Evolutionary conservation across 768 basidiomycete genomes (phyloP).

Genomic region (Exidia glandulosa): DNA sequence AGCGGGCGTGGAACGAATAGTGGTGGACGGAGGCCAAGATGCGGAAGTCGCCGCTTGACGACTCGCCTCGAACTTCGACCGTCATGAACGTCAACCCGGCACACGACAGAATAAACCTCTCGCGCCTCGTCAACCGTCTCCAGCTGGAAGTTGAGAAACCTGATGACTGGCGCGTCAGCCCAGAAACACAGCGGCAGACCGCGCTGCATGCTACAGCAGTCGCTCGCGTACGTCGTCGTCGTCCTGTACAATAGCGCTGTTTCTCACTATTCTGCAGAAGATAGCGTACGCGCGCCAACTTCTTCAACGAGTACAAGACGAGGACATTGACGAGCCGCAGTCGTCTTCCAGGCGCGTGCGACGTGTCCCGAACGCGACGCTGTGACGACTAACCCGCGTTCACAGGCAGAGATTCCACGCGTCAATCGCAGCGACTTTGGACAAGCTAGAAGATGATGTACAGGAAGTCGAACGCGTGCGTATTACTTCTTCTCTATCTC

Average conservation of each 20-base stretch:
- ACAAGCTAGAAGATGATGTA: slow-evolving; percentile 43
- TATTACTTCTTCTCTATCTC: not conserved
- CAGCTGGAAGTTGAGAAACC: slow-evolving; percentile 33
- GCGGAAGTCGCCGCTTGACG: too few relatives aligned
- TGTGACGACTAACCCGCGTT: not conserved
- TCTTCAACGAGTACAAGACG: slow-evolving; percentile 42
- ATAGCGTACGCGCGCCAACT: slow-evolving; percentile 47
- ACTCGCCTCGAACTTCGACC: slow-evolving; percentile 4
- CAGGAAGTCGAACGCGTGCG: slow-evolving; percentile 43
- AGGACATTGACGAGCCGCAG: slow-evolving; percentile 1
- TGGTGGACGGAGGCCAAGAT: too few relatives aligned
- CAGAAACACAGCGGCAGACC: slow-evolving; percentile 8
- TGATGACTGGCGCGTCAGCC: slow-evolving; percentile 20
- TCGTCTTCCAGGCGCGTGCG: not conserved
- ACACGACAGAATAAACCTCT: slow-evolving; percentile 62
- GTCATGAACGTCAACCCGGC: not conserved
- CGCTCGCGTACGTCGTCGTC: slow-evolving; percentile 38
- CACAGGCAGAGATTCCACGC: slow-evolving; percentile 20
- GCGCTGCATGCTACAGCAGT: slow-evolving; percentile 48
- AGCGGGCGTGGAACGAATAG: too few relatives aligned
- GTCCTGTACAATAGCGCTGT: slow-evolving; percentile 18
- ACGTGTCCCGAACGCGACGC: not conserved
- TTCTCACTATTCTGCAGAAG: slow-evolving; percentile 15
- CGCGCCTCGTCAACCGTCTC: slow-evolving; percentile 46
- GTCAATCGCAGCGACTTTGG: slow-evolving; percentile 35